A percentile compares a stretch with the other conserved stretches of the same genome.
Evolutionary conservation across 176 grass and related monocot species (phyloP).

Genomic region (Miscanthus lutarioriparius): DNA sequence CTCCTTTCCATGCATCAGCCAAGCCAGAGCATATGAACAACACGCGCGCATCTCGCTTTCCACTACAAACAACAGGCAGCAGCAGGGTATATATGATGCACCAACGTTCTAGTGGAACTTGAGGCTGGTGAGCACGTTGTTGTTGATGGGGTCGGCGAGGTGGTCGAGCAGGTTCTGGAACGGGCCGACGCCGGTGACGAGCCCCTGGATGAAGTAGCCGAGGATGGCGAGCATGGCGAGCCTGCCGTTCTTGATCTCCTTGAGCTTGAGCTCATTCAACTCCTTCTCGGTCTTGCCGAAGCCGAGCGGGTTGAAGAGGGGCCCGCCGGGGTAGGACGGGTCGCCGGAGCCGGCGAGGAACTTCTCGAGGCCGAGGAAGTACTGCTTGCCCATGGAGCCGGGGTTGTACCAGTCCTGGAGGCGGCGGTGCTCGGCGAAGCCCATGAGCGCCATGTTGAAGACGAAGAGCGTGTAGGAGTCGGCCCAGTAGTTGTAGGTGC

Average conservation of each 20-base stretch:
- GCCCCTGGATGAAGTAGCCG: constrained; percentile 64
- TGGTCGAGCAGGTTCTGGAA: constrained; percentile 93
- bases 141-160: constrained; percentile 81
- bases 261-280: constrained; percentile 77
- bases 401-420: constrained; percentile 95
- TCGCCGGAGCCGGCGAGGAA: constrained; percentile 73
- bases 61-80: not conserved
- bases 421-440: constrained; percentile 96
- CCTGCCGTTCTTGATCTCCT: constrained; percentile 85
- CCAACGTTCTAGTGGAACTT: constrained; percentile 77
- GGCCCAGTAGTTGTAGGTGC: constrained; percentile 93
- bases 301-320: constrained; percentile 87
- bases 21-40: not conserved
- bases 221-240: constrained; percentile 88
- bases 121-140: constrained; percentile 96
- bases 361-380: constrained; percentile 91
- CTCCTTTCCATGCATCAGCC: not conserved
- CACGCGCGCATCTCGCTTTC: not conserved
- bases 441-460: constrained; percentile 84
- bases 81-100: not conserved
- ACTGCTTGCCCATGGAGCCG: constrained; percentile 84
- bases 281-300: constrained; percentile 82
- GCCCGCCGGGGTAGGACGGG: constrained; percentile 75
- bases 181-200: constrained; percentile 75
- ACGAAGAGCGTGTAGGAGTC: constrained; percentile 97